Conservation (phyloP, 495 filamentous ascomycete species). For the Darksidea phi region DNA sequence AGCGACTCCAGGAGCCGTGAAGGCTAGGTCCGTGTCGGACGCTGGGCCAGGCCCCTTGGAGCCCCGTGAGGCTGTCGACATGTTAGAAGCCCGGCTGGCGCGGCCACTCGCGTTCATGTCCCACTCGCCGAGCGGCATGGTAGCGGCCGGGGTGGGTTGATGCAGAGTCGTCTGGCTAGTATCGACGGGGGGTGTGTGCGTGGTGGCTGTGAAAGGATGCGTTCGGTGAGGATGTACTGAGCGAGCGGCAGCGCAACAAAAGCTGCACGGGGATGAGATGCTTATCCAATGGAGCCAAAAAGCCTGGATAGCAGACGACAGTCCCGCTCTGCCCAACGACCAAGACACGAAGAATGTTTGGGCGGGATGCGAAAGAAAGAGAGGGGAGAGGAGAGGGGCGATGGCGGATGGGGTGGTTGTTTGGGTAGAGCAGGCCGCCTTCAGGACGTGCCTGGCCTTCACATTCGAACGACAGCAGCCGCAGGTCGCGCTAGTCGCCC, state of each 20-base stretch:
- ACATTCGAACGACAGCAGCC: too few relatives aligned
- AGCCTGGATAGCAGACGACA: conserved; percentile 7
- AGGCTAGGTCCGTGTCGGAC: conserved; percentile 28
- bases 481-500: too few relatives aligned
- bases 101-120: conserved; percentile 34
- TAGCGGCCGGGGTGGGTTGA: too few relatives aligned
- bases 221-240: not conserved
- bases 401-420: not conserved
- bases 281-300: not conserved
- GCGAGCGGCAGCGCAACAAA: not conserved
- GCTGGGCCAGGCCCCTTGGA: conserved; percentile 1
- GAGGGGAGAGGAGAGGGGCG: not conserved
- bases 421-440: too few relatives aligned
- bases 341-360: conserved; percentile 19
- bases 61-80: conserved; percentile 37
- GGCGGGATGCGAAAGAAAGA: conserved; percentile 14
- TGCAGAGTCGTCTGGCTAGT: too few relatives aligned
- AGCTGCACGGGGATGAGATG: not conserved
- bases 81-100: conserved; percentile 43
- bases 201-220: not conserved
- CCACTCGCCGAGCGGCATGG: too few relatives aligned
- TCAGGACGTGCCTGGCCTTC: too few relatives aligned
- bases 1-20: conserved; percentile 39
- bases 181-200: not conserved
- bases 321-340: conserved; percentile 5